These are phyloP conservation scores for Aaosphaeria arxii DNA, from an alignment of 2,329 filamentous ascomycete genomes.

Conservation along the genomic window DNA sequence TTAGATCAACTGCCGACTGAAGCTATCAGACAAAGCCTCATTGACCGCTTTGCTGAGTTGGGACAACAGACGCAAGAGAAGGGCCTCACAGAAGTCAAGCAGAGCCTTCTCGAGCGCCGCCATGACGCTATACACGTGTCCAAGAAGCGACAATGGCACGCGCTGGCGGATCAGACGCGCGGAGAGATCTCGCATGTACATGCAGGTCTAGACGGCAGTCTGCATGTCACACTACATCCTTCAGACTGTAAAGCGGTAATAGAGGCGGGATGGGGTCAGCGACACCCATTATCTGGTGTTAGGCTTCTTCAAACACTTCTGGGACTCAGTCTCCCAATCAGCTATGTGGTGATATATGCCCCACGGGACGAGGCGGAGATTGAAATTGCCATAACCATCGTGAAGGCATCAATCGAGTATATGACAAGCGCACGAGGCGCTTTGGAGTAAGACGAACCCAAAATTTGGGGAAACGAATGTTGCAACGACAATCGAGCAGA, in stretches of 20 bases:
- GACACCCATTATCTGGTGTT: conserved; percentile 9
- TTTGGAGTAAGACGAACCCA: conserved; percentile 8
- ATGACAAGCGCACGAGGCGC: conserved; percentile 11
- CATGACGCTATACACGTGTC: conserved; percentile 17
- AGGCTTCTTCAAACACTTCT: conserved; percentile 4
- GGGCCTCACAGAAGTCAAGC: conserved; percentile 12
- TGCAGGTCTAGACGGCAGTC: conserved; percentile 13
- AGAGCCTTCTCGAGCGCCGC: conserved; percentile 12
- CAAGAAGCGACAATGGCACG: conserved; percentile 6
- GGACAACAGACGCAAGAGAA: conserved; percentile 7
- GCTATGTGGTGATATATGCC: conserved; percentile 18
- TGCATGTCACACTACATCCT: conserved; percentile 16
- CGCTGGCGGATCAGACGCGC: conserved; percentile 11
- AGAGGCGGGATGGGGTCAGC: conserved; percentile 15
- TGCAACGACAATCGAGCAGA: no score
- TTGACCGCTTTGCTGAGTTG: conserved; percentile 8
- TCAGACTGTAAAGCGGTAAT: conserved; percentile 13
- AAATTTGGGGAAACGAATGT: background rate
- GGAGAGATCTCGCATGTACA: conserved; percentile 18
- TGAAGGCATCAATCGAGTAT: conserved; percentile 13
- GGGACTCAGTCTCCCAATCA: conserved; percentile 12
- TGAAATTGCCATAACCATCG: conserved; percentile 10
- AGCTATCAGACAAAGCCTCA: conserved; percentile 8
- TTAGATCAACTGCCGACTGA: conserved; percentile 14
- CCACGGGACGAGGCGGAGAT: conserved; percentile 19